A percentile compares a stretch with the other conserved stretches of the same genome.
Conservation (phyloP, 768 basidiomycete genomes). For the Scleroderma bovista region DNA sequence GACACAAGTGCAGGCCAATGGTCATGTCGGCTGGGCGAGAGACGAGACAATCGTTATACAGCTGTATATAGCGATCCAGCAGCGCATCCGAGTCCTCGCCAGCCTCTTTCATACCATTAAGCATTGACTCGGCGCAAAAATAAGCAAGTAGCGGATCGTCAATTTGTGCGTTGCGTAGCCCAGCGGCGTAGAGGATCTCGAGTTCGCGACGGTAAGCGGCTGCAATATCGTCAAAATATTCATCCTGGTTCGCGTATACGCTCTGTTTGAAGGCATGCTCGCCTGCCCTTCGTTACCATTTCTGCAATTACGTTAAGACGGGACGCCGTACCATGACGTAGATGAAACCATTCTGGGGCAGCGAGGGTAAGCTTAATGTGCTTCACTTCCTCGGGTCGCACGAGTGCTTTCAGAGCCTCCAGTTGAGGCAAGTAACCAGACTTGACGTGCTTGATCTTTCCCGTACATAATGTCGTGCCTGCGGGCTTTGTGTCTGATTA, state of each 20-base stretch:
- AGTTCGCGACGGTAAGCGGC: conserved; percentile 43
- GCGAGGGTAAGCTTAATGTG: conserved; percentile 68
- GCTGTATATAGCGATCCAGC: conserved; percentile 51
- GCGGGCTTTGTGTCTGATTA: conserved; percentile 17
- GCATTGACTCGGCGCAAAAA: conserved; percentile 58
- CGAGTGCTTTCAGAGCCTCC: conserved; percentile 51
- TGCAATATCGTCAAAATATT: conserved; percentile 46
- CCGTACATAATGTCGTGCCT: conserved; percentile 31
- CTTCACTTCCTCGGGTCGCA: conserved; percentile 56
- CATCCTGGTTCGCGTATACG: conserved; percentile 25
- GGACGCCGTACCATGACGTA: conserved; percentile 48
- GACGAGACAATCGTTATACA: conserved; percentile 36
- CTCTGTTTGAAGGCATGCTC: conserved; percentile 17
- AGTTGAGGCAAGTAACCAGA: conserved; percentile 63
- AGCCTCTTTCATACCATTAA: conserved; percentile 51
- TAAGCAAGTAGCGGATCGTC: conserved; percentile 49
- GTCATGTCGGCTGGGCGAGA: conserved; percentile 35
- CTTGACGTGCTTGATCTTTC: conserved; percentile 56
- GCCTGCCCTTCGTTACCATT: conserved; percentile 4
- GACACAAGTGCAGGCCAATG: conserved; percentile 40
- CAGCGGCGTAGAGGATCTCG: conserved; percentile 38
- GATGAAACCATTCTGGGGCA: conserved; percentile 68
- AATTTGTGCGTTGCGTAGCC: conserved; percentile 40
- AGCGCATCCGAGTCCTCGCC: conserved; percentile 59
- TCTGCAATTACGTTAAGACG: too few relatives aligned